phyloP scores from a whole-genome alignment of 495 filamentous ascomycete species.

The Aspergillus bertholletiae region DNA sequence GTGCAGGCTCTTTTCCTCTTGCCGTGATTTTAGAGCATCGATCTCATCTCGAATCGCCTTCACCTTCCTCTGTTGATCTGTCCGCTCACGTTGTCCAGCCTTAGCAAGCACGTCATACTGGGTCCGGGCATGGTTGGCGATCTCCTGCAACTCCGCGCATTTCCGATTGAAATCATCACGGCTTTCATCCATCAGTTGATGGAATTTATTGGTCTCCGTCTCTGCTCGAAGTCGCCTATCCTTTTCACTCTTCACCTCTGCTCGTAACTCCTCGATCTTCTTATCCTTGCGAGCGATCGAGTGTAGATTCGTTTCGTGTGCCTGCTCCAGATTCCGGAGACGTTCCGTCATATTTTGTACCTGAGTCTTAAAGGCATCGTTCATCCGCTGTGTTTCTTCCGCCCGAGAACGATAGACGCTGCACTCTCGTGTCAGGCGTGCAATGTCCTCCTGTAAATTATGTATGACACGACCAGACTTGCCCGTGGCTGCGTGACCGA shows the following conservation, averaged over 20 bases:
- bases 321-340: constrained; percentile 60
- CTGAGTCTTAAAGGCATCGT: constrained; percentile 70
- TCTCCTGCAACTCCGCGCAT: constrained; percentile 58
- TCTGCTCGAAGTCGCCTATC: constrained; percentile 62
- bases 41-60: constrained; percentile 29
- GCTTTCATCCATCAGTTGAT: constrained; percentile 57
- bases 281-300: constrained; percentile 73
- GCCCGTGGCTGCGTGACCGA: constrained; percentile 75
- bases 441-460: constrained; percentile 82
- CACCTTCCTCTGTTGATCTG: constrained; percentile 39
- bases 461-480: constrained; percentile 95
- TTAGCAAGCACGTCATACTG: constrained; percentile 71
- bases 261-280: constrained; percentile 71
- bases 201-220: constrained; percentile 54
- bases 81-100: constrained; percentile 54
- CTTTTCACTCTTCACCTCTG: constrained; percentile 63
- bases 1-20: constrained; percentile 47
- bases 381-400: constrained; percentile 69
- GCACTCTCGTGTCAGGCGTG: constrained; percentile 76
- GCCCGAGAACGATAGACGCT: constrained; percentile 66
- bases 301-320: constrained; percentile 70
- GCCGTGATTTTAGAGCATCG: constrained; percentile 32
- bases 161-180: constrained; percentile 53
- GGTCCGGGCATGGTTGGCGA: constrained; percentile 47
- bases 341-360: constrained; percentile 59